Conservation (phyloP, 2,329 filamentous ascomycete genomes). For the Chaetomium olivaceum region DNA sequence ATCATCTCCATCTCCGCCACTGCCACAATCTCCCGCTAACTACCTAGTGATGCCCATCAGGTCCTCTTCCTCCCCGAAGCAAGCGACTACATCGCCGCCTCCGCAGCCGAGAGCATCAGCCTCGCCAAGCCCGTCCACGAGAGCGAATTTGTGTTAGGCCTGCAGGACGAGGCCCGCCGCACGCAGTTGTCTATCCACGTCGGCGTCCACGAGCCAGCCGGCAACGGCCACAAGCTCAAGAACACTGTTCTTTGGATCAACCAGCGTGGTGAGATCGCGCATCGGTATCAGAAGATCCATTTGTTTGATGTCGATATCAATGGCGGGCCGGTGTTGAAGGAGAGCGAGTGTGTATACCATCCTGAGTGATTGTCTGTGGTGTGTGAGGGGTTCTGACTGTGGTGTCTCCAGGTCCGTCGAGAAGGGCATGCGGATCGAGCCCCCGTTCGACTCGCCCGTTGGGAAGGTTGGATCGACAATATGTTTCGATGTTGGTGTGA, state of each 20-base stretch:
- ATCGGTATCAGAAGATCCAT: constrained; percentile 82
- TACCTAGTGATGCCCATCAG: constrained; percentile 2
- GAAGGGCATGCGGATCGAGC: constrained; percentile 61
- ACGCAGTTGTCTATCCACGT: constrained; percentile 75
- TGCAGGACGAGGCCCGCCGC: constrained; percentile 66
- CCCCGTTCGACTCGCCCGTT: constrained; percentile 71
- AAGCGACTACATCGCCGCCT: constrained; percentile 79
- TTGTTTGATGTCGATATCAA: constrained; percentile 70
- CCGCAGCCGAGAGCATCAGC: constrained; percentile 65
- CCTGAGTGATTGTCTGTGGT: background rate
- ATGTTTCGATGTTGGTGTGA: constrained; percentile 89
- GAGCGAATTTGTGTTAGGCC: constrained; percentile 74
- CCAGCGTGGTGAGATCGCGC: constrained; percentile 45
- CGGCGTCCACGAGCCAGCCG: constrained; percentile 74
- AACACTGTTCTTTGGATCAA: constrained; percentile 58
- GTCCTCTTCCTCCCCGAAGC: constrained; percentile 87
- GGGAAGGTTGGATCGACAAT: constrained; percentile 79
- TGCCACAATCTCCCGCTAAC: too few relatives aligned
- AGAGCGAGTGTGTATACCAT: constrained; percentile 28
- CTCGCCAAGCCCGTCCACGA: constrained; percentile 67
- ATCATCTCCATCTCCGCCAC: too few relatives aligned
- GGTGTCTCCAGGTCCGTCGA: constrained; percentile 57
- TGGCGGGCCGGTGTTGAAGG: constrained; percentile 34
- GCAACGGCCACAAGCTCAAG: constrained; percentile 43
- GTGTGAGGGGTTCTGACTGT: background rate